These are phyloP conservation scores for Vitis rotundifolia DNA, from an alignment of 164 flowering plant genomes.

Conservation along the genomic window DNA sequence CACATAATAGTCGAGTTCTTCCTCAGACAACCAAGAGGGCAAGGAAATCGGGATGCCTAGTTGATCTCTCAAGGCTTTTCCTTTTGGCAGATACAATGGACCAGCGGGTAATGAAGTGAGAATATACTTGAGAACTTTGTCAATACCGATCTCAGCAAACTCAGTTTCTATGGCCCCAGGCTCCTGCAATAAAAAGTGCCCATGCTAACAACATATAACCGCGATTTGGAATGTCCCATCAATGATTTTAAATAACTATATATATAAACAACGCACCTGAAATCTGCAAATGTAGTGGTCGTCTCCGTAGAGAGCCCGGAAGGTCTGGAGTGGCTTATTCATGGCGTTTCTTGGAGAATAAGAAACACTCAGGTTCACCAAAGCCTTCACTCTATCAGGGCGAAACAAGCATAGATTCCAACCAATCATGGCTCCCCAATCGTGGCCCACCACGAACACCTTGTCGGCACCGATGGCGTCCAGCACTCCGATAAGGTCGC, in stretches of 20 bases:
- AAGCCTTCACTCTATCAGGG: conserved; percentile 75
- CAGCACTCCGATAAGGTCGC: conserved; percentile 64
- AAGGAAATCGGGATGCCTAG: conserved; percentile 14
- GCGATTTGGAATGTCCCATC: no score
- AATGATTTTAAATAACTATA: no score
- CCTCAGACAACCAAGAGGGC: conserved; percentile 38
- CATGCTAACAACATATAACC: neutral
- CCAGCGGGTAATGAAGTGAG: conserved; percentile 30
- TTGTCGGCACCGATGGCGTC: conserved; percentile 44
- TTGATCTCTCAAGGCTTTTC: conserved; percentile 23
- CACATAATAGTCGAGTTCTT: conserved; percentile 32
- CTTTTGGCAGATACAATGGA: conserved; percentile 43
- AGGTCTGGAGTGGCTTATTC: conserved; percentile 29
- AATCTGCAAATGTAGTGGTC: conserved; percentile 73
- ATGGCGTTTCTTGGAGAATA: conserved; percentile 51
- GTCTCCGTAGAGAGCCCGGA: conserved; percentile 58
- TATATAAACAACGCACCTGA: conserved; percentile 44
- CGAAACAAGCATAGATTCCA: conserved; percentile 68
- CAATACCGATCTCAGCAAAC: conserved; percentile 32
- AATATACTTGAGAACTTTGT: conserved; percentile 29
- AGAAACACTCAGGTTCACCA: conserved; percentile 66
- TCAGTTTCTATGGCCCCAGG: conserved; percentile 41
- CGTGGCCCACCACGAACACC: conserved; percentile 85
- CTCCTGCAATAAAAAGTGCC: conserved; percentile 25
- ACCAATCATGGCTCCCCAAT: conserved; percentile 76